Evolutionary conservation across 345 rosid genomes (phyloP).

Genomic region (Psidium friedrichsthalianum): DNA sequence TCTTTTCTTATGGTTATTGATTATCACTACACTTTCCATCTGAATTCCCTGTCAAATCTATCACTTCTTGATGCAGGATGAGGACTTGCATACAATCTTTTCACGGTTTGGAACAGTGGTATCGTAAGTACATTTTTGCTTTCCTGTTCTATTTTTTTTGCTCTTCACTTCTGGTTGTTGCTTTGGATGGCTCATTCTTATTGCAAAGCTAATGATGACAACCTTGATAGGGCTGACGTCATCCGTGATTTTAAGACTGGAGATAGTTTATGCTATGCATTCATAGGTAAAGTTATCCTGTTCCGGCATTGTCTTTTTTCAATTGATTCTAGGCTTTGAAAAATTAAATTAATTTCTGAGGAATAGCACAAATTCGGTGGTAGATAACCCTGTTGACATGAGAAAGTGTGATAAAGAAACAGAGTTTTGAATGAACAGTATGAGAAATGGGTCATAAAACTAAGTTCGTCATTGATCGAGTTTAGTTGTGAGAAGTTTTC

Average conservation of each 20-base stretch:
- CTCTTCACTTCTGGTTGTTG: background rate
- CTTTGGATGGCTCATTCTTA: background rate
- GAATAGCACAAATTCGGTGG: background rate
- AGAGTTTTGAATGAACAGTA: background rate
- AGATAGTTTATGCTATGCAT: constrained; percentile 94
- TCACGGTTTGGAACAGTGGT: constrained; percentile 88
- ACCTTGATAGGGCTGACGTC: constrained; percentile 62
- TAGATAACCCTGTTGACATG: background rate
- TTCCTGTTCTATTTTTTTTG: background rate
- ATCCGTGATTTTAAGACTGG: constrained; percentile 95
- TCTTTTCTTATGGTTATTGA: background rate
- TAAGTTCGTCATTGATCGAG: background rate
- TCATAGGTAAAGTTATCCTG: constrained; percentile 51
- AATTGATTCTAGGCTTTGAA: background rate
- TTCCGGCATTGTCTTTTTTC: background rate
- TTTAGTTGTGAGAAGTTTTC: background rate
- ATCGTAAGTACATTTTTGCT: constrained; percentile 38
- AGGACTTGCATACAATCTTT: constrained; percentile 87
- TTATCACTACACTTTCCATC: background rate
- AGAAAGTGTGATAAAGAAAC: background rate
- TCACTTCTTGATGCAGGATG: constrained; percentile 55
- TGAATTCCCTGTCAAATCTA: background rate
- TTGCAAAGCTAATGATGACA: background rate
- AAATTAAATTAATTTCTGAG: background rate
- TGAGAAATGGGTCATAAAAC: background rate